These are phyloP conservation scores for Dipodascopsis uninucleata DNA, from an alignment of 805 yeast species.

Conservation along the genomic window DNA sequence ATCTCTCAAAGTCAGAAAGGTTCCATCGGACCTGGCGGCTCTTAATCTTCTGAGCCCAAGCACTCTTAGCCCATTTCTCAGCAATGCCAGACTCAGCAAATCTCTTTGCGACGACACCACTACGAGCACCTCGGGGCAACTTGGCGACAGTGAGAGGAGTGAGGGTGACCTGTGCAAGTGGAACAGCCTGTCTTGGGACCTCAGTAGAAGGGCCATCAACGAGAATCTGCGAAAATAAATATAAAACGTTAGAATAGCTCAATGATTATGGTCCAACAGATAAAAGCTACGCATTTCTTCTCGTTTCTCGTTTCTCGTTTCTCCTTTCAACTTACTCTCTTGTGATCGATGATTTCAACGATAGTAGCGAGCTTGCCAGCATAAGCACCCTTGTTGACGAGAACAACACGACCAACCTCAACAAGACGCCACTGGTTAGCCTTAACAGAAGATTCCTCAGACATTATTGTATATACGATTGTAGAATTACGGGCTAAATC, in stretches of 20 bases:
- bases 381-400: conserved; percentile 70
- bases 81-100: conserved; percentile 88
- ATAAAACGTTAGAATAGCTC: no score
- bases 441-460: conserved; percentile 72
- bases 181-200: conserved; percentile 87
- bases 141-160: conserved; percentile 83
- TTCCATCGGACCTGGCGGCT: conserved; percentile 89
- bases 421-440: conserved; percentile 99
- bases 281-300: no score
- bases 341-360: conserved; percentile 98
- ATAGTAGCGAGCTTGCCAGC: conserved; percentile 89
- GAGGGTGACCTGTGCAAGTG: conserved; percentile 82
- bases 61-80: conserved; percentile 85
- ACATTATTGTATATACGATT: conserved; percentile 46
- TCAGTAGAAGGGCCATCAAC: conserved; percentile 91
- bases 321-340: conserved; percentile 77
- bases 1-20: conserved; percentile 97
- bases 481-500: conserved; percentile 5
- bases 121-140: conserved; percentile 93
- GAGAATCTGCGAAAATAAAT: conserved; percentile 57
- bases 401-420: conserved; percentile 98
- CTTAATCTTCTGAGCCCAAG: conserved; percentile 99
- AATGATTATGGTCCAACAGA: no score
- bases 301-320: no score
- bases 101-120: conserved; percentile 81